A percentile compares a stretch with the other conserved stretches of the same genome.
phyloP scores from a whole-genome alignment of 129 eudicot genomes.

The Pulicaria dysenterica region DNA sequence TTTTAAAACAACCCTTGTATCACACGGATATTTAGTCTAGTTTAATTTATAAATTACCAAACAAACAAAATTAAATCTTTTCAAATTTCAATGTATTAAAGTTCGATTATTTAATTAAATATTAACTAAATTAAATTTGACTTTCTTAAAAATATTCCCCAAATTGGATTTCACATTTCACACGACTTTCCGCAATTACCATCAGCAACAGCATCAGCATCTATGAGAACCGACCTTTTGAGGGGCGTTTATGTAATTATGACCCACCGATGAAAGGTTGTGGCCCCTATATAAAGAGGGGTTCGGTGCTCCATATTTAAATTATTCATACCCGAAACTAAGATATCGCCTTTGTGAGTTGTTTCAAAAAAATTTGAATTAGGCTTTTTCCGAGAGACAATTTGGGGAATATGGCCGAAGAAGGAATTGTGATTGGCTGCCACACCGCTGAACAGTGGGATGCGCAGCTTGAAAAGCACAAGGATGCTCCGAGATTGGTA shows the following conservation, averaged over 20 bases:
- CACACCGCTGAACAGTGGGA: slow-evolving; percentile 60
- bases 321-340: slow-evolving; percentile 6
- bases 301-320: neutral
- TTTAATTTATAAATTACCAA: too few relatives aligned
- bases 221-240: neutral
- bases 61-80: too few relatives aligned
- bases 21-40: too few relatives aligned
- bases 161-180: neutral
- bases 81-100: too few relatives aligned
- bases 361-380: slow-evolving; percentile 2
- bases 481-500: slow-evolving; percentile 35
- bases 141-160: neutral
- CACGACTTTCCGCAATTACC: neutral
- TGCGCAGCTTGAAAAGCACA: slow-evolving; percentile 43
- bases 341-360: neutral
- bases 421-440: slow-evolving; percentile 67
- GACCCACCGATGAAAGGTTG: neutral
- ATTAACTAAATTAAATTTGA: neutral
- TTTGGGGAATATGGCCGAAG: slow-evolving; percentile 28
- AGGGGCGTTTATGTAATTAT: slow-evolving; percentile 1
- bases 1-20: too few relatives aligned
- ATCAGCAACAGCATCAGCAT: neutral
- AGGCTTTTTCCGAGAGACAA: slow-evolving; percentile 2
- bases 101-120: too few relatives aligned
- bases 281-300: slow-evolving; percentile 15